Evolutionary conservation across 2,329 filamentous ascomycete genomes (phyloP), one percentile per base, ranked within the genome.

Genomic region (Hypoxylon sp.): DNA sequence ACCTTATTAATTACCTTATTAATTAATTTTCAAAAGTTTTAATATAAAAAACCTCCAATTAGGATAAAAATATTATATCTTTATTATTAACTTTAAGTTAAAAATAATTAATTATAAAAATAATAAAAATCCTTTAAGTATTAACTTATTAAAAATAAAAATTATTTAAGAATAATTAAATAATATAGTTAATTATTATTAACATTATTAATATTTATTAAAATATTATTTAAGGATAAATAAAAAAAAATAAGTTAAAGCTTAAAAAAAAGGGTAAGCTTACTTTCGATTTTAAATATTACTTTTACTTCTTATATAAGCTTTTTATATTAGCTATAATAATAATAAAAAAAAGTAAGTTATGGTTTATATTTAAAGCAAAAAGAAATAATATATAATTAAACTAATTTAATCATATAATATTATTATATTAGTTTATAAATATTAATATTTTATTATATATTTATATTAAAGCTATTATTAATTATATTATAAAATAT

Each of bases 401-500:
- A 46, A 46, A 46, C 22, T 24, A 46, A 46, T 46, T 9, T 46
- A 22, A 46, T 46, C 5, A 19, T 22, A 22, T 46, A 19, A 46
- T 46, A 22, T 46, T 46, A 46, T 22, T 46, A 22, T 47, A 13
- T 26, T 47, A 47, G 6, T 13, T 47, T 26, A 47, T 10, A 22
- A 47, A 47, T 24, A 47, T 47, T 26, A 47, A 47, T 47, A 47
- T 47, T 26, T 47, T 13, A 26, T 13, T 24, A 2, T 47, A 47
- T 24, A 47, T 6, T 11, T 47, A 11, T 13, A 47, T 47, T 3
- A 10, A 47, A 47, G 26, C 6, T 13, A 26, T 47, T 24, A 10
- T 47, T 26, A 47, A 47, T 26, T 47, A 47, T 24, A 47, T 47
- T 26, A 47, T 26, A 26, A 47, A 47, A 47, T 47, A 47, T 47